phyloP scores from a whole-genome alignment of 768 basidiomycete species.

The Galerina marginata region DNA sequence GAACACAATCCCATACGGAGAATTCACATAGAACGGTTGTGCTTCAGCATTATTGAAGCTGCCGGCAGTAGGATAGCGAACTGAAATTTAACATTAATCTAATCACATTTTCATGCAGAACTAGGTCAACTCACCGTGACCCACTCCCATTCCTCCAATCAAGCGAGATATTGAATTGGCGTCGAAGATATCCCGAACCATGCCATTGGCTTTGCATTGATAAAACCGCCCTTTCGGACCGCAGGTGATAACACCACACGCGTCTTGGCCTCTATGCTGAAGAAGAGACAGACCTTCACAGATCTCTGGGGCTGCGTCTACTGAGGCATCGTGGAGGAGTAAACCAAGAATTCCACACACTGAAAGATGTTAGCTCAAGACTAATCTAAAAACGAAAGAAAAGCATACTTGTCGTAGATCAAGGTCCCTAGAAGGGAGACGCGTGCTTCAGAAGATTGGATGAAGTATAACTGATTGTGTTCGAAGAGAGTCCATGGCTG shows the following conservation, averaged over 20 bases:
- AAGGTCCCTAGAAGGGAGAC: not conserved
- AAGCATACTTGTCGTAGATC: conserved; percentile 21
- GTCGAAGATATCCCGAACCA: conserved; percentile 98
- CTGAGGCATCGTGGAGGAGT: conserved; percentile 75
- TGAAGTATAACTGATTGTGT: not conserved
- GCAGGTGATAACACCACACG: conserved; percentile 96
- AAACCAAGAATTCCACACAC: conserved; percentile 96
- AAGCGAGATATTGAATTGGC: conserved; percentile 73
- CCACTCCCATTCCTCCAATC: conserved; percentile 95
- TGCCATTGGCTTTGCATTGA: conserved; percentile 99
- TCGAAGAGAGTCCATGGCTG: conserved; percentile 8
- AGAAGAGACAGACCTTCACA: conserved; percentile 94
- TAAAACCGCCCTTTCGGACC: conserved; percentile 94
- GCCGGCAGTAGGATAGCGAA: conserved; percentile 97
- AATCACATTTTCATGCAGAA: conserved; percentile 1
- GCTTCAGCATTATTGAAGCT: conserved; percentile 97
- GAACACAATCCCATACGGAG: conserved; percentile 98
- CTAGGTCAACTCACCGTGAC: conserved; percentile 70
- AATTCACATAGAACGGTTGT: conserved; percentile 99
- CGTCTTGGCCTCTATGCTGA: conserved; percentile 98
- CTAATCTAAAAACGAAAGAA: not conserved
- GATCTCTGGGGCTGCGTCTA: conserved; percentile 86
- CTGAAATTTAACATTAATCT: conserved; percentile 44
- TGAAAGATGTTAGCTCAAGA: conserved; percentile 20
- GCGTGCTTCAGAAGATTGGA: conserved; percentile 5